Evolutionary conservation across 352 stramenopile genomes (phyloP), one percentile per base, ranked within the genome.

Genomic region (Globisporangium viniferum): DNA sequence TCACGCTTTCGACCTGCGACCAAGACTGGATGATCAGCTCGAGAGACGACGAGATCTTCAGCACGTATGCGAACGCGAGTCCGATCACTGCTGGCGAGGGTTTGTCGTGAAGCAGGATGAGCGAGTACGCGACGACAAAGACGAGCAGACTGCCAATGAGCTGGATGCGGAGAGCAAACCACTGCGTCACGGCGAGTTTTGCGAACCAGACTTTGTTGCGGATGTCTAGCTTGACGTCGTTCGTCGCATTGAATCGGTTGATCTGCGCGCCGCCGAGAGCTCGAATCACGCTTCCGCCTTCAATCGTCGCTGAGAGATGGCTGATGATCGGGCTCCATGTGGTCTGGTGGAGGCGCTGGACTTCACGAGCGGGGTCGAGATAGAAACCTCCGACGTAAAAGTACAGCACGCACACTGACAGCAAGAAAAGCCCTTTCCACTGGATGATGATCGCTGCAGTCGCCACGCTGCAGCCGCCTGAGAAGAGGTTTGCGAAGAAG

Each of bases 381-480:
- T 81, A 88, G 69, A 85, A 81, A 0, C 57, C 49, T n/a, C 70
- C 76, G 18, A 89, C 73, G 3, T 55, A 58, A 29, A 89, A 84
- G 73, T 98, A 98, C 3, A 96, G 65, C 20, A 90, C 89, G 6
- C 78, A 73, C 2, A 98, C 77, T 8, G 90, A 91, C 14, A 97
- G 36, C 7, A 98, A 65, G 10, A 96, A 60, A 1, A 97, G 51
- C n/a, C 93, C 88, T 2, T 82, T 88, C 62, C 78, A 93, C 56
- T 90, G 86, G 36, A 95, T 97, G 2, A 94, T 86, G 63, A 91
- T 83, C 15, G 94, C 69, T 24, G 97, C 94, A 0, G 86, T 91
- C 10, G 70, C 73, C 8, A 97, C 72, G 35, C 80, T 91, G 66
- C 89, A 96, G 0, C 90, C 72, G 5, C 88, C 93, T 1, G 74